A percentile compares a stretch with the other conserved stretches of the same genome.
Conservation (phyloP, 371 early-diverging fungal species). For the Fennellomyces sp. region DNA sequence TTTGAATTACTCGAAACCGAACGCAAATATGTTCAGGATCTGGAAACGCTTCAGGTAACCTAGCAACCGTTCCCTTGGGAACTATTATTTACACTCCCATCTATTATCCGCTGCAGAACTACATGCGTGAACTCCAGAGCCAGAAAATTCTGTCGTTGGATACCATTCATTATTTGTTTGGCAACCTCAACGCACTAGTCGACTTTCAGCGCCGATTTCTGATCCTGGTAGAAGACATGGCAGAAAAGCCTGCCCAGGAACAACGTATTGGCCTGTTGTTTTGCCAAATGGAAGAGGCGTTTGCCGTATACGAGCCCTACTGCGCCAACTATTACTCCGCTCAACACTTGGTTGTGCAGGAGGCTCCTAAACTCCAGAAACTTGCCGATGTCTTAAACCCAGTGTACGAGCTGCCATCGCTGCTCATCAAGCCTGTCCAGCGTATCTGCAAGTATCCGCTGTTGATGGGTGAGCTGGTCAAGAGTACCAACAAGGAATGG, state of each 20-base stretch:
- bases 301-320: conserved; percentile 92
- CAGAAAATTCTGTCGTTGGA: conserved; percentile 74
- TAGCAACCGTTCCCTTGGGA: conserved; percentile 3
- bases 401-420: conserved; percentile 82
- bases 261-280: conserved; percentile 89
- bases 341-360: conserved; percentile 59
- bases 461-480: conserved; percentile 84
- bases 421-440: conserved; percentile 96
- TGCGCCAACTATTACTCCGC: conserved; percentile 92
- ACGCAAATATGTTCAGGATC: conserved; percentile 88
- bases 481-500: conserved; percentile 71
- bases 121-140: conserved; percentile 61
- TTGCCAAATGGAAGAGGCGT: conserved; percentile 82
- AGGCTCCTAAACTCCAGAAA: conserved; percentile 54
- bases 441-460: conserved; percentile 97
- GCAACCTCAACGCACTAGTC: conserved; percentile 88
- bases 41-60: conserved; percentile 83
- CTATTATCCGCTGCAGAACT: conserved; percentile 34
- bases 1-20: conserved; percentile 93
- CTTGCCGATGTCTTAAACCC: conserved; percentile 82
- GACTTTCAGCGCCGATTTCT: conserved; percentile 97
- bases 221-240: conserved; percentile 87
- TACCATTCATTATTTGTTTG: conserved; percentile 83
- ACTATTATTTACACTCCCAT: background rate
- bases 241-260: conserved; percentile 71